A percentile compares a stretch with the other conserved stretches of the same genome.
These are phyloP conservation scores for Suhomyces anneliseae DNA, from an alignment of 1,139 yeast species.

Conservation along the genomic window DNA sequence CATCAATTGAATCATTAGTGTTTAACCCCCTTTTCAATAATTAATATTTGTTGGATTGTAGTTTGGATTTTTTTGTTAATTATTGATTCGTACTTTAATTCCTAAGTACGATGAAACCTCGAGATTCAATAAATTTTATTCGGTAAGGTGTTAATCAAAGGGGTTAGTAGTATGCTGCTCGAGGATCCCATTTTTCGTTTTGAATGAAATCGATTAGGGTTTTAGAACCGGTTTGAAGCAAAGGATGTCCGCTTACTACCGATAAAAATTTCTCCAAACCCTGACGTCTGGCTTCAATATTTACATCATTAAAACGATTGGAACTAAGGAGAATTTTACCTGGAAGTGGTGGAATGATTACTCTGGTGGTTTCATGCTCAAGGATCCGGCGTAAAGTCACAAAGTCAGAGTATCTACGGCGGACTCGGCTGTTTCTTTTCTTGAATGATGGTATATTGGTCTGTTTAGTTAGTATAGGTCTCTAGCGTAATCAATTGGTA, in stretches of 20 bases:
- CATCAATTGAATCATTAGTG: no score
- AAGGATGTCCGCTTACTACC: slow-evolving; percentile 89
- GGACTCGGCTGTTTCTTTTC: slow-evolving; percentile 62
- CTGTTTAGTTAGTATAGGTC: slow-evolving; percentile 17
- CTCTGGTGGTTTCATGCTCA: slow-evolving; percentile 74
- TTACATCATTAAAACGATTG: slow-evolving; percentile 77
- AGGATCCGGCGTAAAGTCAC: slow-evolving; percentile 74
- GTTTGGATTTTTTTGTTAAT: neutral
- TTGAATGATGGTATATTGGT: slow-evolving; percentile 87
- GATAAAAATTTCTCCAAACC: slow-evolving; percentile 82
- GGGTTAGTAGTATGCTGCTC: slow-evolving; percentile 22
- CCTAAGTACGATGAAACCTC: no score
- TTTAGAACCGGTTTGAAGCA: slow-evolving; percentile 86
- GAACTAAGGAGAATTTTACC: slow-evolving; percentile 72
- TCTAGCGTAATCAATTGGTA: neutral
- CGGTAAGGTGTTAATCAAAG: neutral
- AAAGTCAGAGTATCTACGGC: slow-evolving; percentile 90
- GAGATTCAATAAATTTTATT: neutral
- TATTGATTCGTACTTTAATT: neutral
- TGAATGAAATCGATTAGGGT: slow-evolving; percentile 83
- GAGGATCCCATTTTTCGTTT: slow-evolving; percentile 77
- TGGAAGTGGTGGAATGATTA: slow-evolving; percentile 83
- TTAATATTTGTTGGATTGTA: no score
- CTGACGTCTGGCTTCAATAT: slow-evolving; percentile 78
- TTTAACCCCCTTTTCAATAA: no score